Base-by-base conservation (phyloP, 108 stramenopile genomes). In the Schizochytrium sp. region DNA sequence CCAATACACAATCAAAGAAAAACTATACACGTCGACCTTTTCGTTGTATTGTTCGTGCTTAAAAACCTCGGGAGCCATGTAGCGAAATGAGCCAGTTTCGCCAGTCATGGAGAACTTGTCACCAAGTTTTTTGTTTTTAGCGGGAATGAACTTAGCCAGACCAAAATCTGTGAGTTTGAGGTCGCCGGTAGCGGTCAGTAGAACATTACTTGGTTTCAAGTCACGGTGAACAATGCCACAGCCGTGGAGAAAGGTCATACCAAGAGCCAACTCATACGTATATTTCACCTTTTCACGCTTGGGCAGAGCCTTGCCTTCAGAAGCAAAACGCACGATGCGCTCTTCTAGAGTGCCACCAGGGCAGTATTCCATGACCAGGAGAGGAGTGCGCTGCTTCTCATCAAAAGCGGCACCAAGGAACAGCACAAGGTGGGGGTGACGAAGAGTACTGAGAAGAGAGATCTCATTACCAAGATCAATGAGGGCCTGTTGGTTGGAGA, bases 101-200 rank as follows among this genome's bases (percentile, higher is more conserved):
- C 96, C 96, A 8, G 96, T 97, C 95, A 97, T 96, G 87, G 40
- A 61, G 87, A 88, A 88, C 2, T 61, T 58, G 59, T 88, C 57
- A 19, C 44, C 41, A n/a, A 88, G 57, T 41, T 88, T 88, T 45
- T 88, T 88, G 87, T 58, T 92, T 42, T 95, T 95, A 61, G 96
- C 95, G 0, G 96, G 95, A 61, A 96, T 94, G 46, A 96, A 92
- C 89, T 96, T 97, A 19, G 96, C 95, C 7, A 99, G 96, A 19
- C 97, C 98, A 93, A 99, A 98, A 92, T 99, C 98, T 3, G 96
- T 92, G 83, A 99, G 97, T 90, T 98, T 98, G 53, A 98, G 89
- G 28, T 96, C 93, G 28, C 97, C 97, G 40, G 92, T 92, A 60
- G 93, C 94, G 89, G 98, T 97, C 69, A 97, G 93, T 60, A 98